Evolutionary conservation across 2,329 filamentous ascomycete species (phyloP).

Genomic region (Trichoderma guizhouense): DNA sequence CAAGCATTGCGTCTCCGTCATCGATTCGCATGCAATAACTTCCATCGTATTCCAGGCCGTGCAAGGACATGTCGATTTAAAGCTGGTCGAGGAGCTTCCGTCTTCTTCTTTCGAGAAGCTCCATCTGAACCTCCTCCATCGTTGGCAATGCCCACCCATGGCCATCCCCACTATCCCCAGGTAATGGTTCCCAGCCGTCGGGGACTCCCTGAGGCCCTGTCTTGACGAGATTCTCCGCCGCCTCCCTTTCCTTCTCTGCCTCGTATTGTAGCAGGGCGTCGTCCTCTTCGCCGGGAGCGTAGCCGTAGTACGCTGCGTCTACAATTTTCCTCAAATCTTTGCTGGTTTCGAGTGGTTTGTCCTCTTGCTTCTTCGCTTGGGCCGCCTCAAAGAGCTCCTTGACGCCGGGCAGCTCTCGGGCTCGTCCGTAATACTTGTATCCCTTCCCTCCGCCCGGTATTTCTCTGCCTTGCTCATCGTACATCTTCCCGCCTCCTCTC

Average conservation of each 20-base stretch:
- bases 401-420: slow-evolving; percentile 85
- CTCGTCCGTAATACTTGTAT: slow-evolving; percentile 91
- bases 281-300: slow-evolving; percentile 89
- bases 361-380: slow-evolving; percentile 52
- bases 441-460: slow-evolving; percentile 77
- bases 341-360: slow-evolving; percentile 64
- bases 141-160: slow-evolving; percentile 79
- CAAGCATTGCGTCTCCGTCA: not conserved
- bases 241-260: slow-evolving; percentile 76
- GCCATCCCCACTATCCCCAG: slow-evolving; percentile 83
- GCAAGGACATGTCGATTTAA: slow-evolving; percentile 24
- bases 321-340: slow-evolving; percentile 72
- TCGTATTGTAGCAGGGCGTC: slow-evolving; percentile 78
- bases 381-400: slow-evolving; percentile 93
- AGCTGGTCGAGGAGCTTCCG: slow-evolving; percentile 82
- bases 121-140: slow-evolving; percentile 88
- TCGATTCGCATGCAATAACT: not conserved
- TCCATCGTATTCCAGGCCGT: not conserved
- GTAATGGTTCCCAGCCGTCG: slow-evolving; percentile 77
- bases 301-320: slow-evolving; percentile 94
- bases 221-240: slow-evolving; percentile 63
- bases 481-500: slow-evolving; percentile 66
- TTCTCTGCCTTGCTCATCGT: slow-evolving; percentile 70
- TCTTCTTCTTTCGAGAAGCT: slow-evolving; percentile 82
- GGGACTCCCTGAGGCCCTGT: slow-evolving; percentile 56